A percentile compares a stretch with the other conserved stretches of the same genome.
phyloP scores from a whole-genome alignment of 2,329 filamentous ascomycete genomes.

The Endothia cerciana region DNA sequence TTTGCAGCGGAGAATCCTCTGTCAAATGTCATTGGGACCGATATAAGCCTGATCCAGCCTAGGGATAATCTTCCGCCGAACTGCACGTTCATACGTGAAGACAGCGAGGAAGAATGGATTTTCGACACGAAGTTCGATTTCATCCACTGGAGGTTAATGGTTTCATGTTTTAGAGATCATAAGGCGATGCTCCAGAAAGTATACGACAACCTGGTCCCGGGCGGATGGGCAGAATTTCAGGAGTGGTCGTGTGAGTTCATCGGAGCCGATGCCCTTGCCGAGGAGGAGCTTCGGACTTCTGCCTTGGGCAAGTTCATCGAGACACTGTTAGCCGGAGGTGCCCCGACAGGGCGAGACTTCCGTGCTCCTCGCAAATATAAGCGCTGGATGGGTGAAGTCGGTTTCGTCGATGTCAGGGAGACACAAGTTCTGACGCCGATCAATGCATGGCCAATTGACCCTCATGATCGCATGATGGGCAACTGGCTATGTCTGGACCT shows the following conservation, averaged over 20 bases:
- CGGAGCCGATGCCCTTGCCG: constrained; percentile 6
- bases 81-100: constrained; percentile 12
- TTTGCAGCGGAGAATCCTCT: constrained; percentile 20
- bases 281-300: not conserved
- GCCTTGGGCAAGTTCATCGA: not conserved
- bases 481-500: constrained; percentile 16
- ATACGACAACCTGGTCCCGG: constrained; percentile 9
- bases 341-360: constrained; percentile 28
- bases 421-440: constrained; percentile 8
- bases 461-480: constrained; percentile 13
- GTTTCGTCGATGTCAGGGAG: constrained; percentile 37
- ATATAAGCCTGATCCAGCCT: constrained; percentile 31
- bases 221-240: constrained; percentile 16
- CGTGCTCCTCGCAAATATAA: constrained; percentile 33
- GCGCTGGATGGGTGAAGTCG: constrained; percentile 34
- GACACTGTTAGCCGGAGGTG: constrained; percentile 1
- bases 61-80: constrained; percentile 27
- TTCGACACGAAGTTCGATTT: constrained; percentile 6
- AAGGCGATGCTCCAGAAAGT: constrained; percentile 5
- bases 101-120: constrained; percentile 21
- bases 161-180: constrained; percentile 7
- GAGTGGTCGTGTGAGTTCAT: constrained; percentile 15
- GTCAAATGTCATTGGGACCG: constrained; percentile 28
- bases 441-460: constrained; percentile 15
- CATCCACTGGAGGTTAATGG: constrained; percentile 19